phyloP scores from a whole-genome alignment of 352 stramenopile species.

The Pythium oligandrum region DNA sequence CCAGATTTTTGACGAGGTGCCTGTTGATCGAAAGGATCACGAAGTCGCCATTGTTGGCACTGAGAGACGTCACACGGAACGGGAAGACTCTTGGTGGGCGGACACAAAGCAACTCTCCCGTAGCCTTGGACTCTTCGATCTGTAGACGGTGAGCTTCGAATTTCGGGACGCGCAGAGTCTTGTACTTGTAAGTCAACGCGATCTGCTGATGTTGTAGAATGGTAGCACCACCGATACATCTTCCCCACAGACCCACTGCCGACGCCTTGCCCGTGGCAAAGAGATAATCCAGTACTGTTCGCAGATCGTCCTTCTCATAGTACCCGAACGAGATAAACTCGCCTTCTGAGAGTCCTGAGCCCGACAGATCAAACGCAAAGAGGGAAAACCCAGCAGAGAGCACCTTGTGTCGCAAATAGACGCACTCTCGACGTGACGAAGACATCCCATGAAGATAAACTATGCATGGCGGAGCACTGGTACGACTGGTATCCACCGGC shows the following conservation, averaged over 20 bases:
- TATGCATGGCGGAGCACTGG: conserved; percentile 34
- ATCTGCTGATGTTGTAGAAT: conserved; percentile 50
- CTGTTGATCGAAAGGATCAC: conserved; percentile 58
- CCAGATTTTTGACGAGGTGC: conserved; percentile 34
- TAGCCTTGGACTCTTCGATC: conserved; percentile 39
- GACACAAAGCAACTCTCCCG: conserved; percentile 40
- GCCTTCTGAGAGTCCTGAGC: conserved; percentile 59
- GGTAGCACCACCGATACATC: conserved; percentile 51
- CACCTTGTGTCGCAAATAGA: conserved; percentile 56
- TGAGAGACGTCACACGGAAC: conserved; percentile 56
- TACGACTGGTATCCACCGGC: not conserved
- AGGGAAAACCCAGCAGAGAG: conserved; percentile 61
- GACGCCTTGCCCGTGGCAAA: conserved; percentile 56
- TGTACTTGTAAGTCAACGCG: conserved; percentile 36
- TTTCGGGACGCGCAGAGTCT: conserved; percentile 35
- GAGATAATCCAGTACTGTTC: conserved; percentile 51
- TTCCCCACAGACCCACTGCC: conserved; percentile 57
- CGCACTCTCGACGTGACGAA: conserved; percentile 66
- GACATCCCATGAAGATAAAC: conserved; percentile 80
- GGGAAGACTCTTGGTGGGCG: conserved; percentile 33
- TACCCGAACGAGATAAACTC: conserved; percentile 63
- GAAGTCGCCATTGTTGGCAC: conserved; percentile 59
- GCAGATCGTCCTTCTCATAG: conserved; percentile 67
- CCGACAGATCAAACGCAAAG: conserved; percentile 68
- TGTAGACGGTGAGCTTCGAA: conserved; percentile 32